Evolutionary conservation across 192 early-diverging fungal species (phyloP), one percentile per base, ranked within the genome.

Genomic region (Coemansia brasiliensis): DNA sequence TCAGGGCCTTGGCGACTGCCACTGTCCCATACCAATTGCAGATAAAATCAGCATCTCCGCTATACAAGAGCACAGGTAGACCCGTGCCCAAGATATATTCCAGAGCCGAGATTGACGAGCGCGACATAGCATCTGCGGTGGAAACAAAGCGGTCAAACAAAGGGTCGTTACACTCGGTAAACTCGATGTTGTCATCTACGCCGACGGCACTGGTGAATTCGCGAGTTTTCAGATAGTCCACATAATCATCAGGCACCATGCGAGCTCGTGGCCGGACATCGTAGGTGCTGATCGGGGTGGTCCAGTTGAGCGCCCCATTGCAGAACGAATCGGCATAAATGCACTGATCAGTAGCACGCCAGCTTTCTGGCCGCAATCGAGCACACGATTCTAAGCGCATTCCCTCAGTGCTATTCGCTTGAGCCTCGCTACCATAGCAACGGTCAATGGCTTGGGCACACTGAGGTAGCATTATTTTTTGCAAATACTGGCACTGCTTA

Each of bases 21-120:
- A 72, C 24, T 2, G 60, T 73, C 8, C 73, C 79, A 29, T 74
- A 82, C 80, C 83, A 90, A 59, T 89, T 90, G 77, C 91, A 91
- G 32, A 88, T 89, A 57, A 82, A 91, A 61, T 93, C 92, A 4
- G 86, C 85, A 63, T 93, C 92, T 42, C 90, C 92, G 54, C 82
- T 86, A 62, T 92, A 93, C 52, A 91, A 66, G 10, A 93, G 56
- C 35, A 90, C 76, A 2, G 76, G 78, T 18, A 90, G 51, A 8
- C 77, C 73, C 13, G 65, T 57, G 12, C 80, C 84, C 25, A 92
- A 69, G 10, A 93, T 52, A 25, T 63, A 63, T 55, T 65, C 57
- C 57, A 83, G 52, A 74, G 83, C 43, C 4, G 69, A 51, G 24
- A 64, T 40, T 1, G 71, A 39, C 51, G 82, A 71, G 4, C 65